phyloP scores from a whole-genome alignment of 2,329 filamentous ascomycete species.

The Penicillium oxalicum region DNA sequence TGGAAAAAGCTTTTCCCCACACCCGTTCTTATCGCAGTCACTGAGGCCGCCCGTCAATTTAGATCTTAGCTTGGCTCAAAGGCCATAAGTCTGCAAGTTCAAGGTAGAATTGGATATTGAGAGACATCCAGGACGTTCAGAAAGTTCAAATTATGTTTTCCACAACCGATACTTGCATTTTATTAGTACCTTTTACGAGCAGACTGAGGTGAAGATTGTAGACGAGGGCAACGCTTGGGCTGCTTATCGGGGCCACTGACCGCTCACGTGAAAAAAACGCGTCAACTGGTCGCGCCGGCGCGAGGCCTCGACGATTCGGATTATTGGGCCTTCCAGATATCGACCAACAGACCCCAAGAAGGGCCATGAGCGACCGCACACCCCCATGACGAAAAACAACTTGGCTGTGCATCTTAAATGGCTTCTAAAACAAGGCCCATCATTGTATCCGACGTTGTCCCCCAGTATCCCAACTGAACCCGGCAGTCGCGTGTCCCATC shows the following conservation, averaged over 20 bases:
- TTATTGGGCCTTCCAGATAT: neutral
- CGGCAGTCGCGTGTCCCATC: slow-evolving; percentile 17
- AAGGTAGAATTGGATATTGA: no score
- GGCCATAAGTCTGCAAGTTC: no score
- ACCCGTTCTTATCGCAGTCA: slow-evolving; percentile 3
- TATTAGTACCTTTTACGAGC: no score
- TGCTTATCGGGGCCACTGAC: slow-evolving; percentile 12
- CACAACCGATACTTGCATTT: no score
- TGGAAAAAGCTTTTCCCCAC: slow-evolving; percentile 20
- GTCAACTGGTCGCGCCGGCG: slow-evolving; percentile 15
- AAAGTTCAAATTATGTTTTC: no score
- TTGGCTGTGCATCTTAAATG: slow-evolving; percentile 42
- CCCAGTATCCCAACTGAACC: slow-evolving; percentile 19
- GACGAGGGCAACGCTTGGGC: neutral
- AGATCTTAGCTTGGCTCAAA: no score
- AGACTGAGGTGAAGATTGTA: no score
- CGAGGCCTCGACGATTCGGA: slow-evolving; percentile 1
- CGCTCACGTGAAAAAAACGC: slow-evolving; percentile 23
- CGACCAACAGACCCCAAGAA: slow-evolving; percentile 7
- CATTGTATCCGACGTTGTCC: slow-evolving; percentile 28
- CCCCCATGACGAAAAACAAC: slow-evolving; percentile 47
- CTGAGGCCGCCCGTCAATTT: neutral
- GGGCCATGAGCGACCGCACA: slow-evolving; percentile 26
- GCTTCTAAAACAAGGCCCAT: slow-evolving; percentile 40
- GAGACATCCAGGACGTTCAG: no score